Percentiles rank a stretch among this genome's conserved stretches.
These are phyloP conservation scores for Xanthoconium purpureum DNA, from an alignment of 768 basidiomycete genomes.

Conservation along the genomic window DNA sequence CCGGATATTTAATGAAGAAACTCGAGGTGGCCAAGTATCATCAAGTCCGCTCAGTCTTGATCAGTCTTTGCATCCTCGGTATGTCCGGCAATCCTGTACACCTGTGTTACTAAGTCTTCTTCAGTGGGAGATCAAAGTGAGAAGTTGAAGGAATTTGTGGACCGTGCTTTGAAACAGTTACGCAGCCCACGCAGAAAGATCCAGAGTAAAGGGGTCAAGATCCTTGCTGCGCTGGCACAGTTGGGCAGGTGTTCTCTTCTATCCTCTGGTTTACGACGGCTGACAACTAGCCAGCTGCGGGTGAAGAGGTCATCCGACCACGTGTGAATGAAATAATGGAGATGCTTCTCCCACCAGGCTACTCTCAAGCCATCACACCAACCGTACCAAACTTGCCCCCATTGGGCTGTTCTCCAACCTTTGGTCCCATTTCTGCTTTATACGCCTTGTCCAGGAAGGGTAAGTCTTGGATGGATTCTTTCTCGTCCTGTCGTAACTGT, in stretches of 20 bases:
- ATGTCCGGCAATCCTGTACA: not conserved
- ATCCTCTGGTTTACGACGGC: not conserved
- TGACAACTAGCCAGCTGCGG: not conserved
- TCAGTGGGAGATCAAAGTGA: no score
- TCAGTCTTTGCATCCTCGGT: slow-evolving; percentile 1
- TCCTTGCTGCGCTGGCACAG: slow-evolving; percentile 1
- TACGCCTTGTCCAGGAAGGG: no score
- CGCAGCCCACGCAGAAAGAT: no score
- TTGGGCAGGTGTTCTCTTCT: no score
- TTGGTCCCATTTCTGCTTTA: no score
- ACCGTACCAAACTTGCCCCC: no score
- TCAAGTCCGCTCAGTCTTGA: not conserved
- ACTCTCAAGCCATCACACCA: not conserved
- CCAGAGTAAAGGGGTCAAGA: no score
- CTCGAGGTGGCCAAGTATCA: not conserved
- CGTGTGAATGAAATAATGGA: not conserved
- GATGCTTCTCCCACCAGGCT: not conserved
- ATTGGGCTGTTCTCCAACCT: no score
- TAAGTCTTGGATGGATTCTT: no score
- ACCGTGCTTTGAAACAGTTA: not conserved
- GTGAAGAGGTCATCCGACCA: not conserved
- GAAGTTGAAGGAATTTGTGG: not conserved
- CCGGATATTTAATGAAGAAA: not conserved
- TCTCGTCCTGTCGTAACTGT: no score
- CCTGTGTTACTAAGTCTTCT: no score